Evolutionary conservation across 2,329 filamentous ascomycete species (phyloP).

Genomic region (Lecanosticta acicola): DNA sequence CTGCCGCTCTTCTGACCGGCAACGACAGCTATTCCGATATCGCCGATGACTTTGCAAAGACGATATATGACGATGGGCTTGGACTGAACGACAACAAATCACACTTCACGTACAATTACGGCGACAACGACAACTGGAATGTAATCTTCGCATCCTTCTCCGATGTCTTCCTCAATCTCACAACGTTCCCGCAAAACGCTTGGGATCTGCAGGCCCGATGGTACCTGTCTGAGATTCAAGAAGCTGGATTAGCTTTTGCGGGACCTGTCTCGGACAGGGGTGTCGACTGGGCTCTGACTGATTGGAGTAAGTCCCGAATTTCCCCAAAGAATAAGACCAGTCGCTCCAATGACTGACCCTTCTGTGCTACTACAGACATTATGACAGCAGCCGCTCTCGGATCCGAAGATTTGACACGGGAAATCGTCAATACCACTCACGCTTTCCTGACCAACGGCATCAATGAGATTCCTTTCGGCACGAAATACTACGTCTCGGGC

Average conservation of each 20-base stretch:
- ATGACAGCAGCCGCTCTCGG: conserved; percentile 19
- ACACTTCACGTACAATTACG: conserved; percentile 46
- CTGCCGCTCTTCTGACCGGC: conserved; percentile 40
- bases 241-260: conserved; percentile 21
- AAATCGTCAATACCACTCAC: conserved; percentile 22
- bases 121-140: conserved; percentile 25
- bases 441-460: conserved; percentile 22
- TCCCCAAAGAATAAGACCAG: neutral
- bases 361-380: conserved; percentile 15
- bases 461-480: conserved; percentile 26
- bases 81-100: conserved; percentile 24
- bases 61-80: conserved; percentile 20
- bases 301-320: conserved; percentile 19
- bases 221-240: conserved; percentile 19
- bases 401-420: conserved; percentile 13
- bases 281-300: conserved; percentile 22
- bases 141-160: conserved; percentile 51
- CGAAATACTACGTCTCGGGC: conserved; percentile 23
- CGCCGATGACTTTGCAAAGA: conserved; percentile 17
- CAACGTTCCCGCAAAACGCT: conserved; percentile 32
- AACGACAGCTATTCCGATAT: conserved; percentile 39
- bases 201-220: conserved; percentile 22
- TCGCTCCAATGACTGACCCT: neutral
- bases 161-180: conserved; percentile 42
- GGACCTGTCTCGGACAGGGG: conserved; percentile 18